These are phyloP conservation scores for Xylariaceae sp. DNA, from an alignment of 2,329 filamentous ascomycete genomes.

Conservation along the genomic window DNA sequence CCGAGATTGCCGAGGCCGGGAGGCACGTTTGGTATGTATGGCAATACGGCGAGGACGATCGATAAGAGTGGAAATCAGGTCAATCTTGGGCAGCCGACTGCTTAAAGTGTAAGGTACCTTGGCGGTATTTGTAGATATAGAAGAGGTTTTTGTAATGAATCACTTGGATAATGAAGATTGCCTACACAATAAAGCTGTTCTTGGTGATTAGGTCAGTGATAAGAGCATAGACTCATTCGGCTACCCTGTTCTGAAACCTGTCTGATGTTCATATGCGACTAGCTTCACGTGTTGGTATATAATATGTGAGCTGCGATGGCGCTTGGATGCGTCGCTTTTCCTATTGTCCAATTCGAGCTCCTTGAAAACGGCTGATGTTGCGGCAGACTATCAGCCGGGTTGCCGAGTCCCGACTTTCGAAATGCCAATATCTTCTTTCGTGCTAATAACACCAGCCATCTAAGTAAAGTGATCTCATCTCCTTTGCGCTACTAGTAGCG, in stretches of 20 bases:
- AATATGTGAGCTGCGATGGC: neutral
- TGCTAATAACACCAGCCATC: too few species aligned
- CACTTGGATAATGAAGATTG: conserved; percentile 1
- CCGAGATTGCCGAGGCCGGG: conserved; percentile 3
- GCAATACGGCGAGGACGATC: neutral
- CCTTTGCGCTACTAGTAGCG: too few species aligned
- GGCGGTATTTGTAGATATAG: neutral
- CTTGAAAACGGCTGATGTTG: neutral
- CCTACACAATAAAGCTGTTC: conserved; percentile 1
- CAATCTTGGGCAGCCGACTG: neutral
- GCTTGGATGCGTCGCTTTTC: neutral
- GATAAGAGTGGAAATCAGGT: neutral
- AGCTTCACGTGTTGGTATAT: neutral
- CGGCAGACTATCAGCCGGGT: neutral
- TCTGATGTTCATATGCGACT: neutral
- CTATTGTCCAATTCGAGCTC: conserved; percentile 1
- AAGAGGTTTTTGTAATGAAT: neutral
- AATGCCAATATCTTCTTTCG: neutral
- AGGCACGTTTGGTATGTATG: conserved; percentile 2
- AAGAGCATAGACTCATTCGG: neutral
- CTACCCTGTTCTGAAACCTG: neutral
- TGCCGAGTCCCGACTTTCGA: neutral
- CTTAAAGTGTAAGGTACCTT: conserved; percentile 5
- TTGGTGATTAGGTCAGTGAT: neutral
- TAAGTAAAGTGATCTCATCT: too few species aligned